phyloP scores from a whole-genome alignment of 306 rosid genomes.

The Casuarina equisetifolia region DNA sequence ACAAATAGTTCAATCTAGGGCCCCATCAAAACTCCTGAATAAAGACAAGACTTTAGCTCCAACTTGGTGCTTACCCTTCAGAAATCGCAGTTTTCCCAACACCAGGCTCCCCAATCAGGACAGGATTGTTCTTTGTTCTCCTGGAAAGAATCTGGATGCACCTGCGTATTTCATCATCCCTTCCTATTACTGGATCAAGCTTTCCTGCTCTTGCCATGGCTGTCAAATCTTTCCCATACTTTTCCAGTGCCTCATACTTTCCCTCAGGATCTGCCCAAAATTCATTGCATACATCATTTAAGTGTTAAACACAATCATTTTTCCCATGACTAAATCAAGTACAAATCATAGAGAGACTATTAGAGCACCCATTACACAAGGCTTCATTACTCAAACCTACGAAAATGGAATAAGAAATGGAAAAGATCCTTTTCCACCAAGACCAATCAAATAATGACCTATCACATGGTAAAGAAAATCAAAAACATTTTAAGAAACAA shows the following conservation, averaged over 20 bases:
- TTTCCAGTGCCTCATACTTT: slow-evolving; percentile 91
- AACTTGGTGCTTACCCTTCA: slow-evolving; percentile 71
- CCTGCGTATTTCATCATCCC: slow-evolving; percentile 98
- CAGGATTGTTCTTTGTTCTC: slow-evolving; percentile 98
- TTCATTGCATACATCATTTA: slow-evolving; percentile 9
- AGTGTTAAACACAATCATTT: not conserved
- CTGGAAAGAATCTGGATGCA: slow-evolving; percentile 98
- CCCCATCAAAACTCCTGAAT: not conserved
- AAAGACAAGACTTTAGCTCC: slow-evolving; percentile 13
- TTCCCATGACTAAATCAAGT: not conserved
- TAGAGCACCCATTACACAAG: not conserved
- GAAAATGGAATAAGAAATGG: not conserved
- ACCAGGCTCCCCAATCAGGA: slow-evolving; percentile 98
- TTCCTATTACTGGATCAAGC: slow-evolving; percentile 98
- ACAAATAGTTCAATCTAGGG: slow-evolving; percentile 13
- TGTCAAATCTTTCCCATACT: slow-evolving; percentile 96
- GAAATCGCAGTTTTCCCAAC: slow-evolving; percentile 99
- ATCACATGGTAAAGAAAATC: not conserved
- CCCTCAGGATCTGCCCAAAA: slow-evolving; percentile 93
- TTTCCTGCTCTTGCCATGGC: slow-evolving; percentile 94
- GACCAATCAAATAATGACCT: not conserved
- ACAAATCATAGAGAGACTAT: not conserved
- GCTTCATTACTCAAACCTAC: not conserved
- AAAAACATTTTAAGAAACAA: not conserved
- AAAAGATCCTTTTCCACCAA: not conserved